Evolutionary conservation across 352 stramenopile species (phyloP).

Genomic region (Elongisporangium anandrum): DNA sequence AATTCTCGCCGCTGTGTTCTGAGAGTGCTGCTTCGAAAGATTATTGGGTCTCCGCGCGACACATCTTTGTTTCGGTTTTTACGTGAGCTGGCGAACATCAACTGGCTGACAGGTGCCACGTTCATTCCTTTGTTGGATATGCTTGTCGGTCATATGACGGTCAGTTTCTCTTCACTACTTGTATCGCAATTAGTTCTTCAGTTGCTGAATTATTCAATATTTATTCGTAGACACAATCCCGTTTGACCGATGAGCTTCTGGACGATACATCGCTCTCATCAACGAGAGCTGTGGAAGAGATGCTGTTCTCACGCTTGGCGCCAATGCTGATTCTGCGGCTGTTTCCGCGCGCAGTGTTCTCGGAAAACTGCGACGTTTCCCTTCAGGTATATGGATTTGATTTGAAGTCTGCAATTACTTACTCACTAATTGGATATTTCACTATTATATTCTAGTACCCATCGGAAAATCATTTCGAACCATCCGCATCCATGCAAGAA

Average conservation of each 20-base stretch:
- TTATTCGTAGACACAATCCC: constrained; percentile 24
- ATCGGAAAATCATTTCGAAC: background rate
- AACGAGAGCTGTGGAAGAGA: constrained; percentile 25
- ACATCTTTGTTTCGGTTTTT: constrained; percentile 32
- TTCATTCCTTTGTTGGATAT: constrained; percentile 17
- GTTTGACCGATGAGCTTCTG: constrained; percentile 41
- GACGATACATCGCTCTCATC: constrained; percentile 32
- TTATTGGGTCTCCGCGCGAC: constrained; percentile 41
- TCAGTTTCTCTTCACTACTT: constrained; percentile 1
- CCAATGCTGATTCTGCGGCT: constrained; percentile 63
- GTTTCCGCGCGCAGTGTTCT: constrained; percentile 28
- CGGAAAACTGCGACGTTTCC: background rate
- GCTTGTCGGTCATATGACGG: constrained; percentile 32
- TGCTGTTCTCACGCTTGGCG: constrained; percentile 59
- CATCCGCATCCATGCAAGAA: background rate
- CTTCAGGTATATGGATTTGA: constrained; percentile 17
- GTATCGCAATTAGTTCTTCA: background rate
- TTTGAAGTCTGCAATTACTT: background rate
- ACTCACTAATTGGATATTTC: background rate
- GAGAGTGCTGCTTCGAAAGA: constrained; percentile 27
- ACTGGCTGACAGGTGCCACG: constrained; percentile 20
- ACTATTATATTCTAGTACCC: background rate
- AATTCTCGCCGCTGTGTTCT: constrained; percentile 15
- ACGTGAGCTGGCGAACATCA: constrained; percentile 30
- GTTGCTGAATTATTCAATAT: background rate